Percentiles rank a stretch among this genome's conserved stretches.
phyloP scores from a whole-genome alignment of 2,329 filamentous ascomycete genomes.

The Microdochium bolleyi region DNA sequence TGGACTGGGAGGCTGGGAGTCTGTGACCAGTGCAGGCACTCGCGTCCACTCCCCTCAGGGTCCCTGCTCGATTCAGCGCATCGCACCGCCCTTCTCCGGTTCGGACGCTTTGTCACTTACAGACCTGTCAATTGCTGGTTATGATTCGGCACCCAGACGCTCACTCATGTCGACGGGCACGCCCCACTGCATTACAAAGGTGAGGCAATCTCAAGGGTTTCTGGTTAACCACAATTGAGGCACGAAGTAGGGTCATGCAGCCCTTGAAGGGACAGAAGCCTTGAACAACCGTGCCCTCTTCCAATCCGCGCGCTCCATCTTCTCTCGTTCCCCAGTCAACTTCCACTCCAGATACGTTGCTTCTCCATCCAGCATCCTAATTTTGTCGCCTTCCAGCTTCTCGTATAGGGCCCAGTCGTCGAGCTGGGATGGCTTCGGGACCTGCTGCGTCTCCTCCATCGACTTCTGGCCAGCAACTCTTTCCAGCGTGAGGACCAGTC shows the following conservation, averaged over 20 bases:
- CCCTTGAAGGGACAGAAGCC: background rate
- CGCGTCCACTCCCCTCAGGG: no score
- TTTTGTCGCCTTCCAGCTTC: conserved; percentile 33
- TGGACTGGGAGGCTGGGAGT: no score
- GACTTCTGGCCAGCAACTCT: conserved; percentile 30
- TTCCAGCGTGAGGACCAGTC: conserved; percentile 37
- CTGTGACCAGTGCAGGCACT: no score
- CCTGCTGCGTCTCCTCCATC: conserved; percentile 30
- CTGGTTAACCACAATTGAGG: no score
- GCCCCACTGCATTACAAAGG: no score
- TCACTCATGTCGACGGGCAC: no score
- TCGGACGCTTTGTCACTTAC: no score
- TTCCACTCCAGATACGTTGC: conserved; percentile 32
- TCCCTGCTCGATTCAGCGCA: no score
- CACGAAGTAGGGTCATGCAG: background rate
- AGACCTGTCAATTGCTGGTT: no score
- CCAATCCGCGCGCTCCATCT: conserved; percentile 7
- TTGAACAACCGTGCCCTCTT: conserved; percentile 1
- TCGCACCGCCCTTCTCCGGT: no score
- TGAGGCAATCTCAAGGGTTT: no score
- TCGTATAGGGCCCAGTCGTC: conserved; percentile 49
- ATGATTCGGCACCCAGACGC: no score
- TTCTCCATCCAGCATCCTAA: conserved; percentile 29
- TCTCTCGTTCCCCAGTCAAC: conserved; percentile 20
- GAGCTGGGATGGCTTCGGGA: conserved; percentile 44